Evolutionary conservation across 2,329 filamentous ascomycete species (phyloP).

Genomic region (Zopfia rhizophila): DNA sequence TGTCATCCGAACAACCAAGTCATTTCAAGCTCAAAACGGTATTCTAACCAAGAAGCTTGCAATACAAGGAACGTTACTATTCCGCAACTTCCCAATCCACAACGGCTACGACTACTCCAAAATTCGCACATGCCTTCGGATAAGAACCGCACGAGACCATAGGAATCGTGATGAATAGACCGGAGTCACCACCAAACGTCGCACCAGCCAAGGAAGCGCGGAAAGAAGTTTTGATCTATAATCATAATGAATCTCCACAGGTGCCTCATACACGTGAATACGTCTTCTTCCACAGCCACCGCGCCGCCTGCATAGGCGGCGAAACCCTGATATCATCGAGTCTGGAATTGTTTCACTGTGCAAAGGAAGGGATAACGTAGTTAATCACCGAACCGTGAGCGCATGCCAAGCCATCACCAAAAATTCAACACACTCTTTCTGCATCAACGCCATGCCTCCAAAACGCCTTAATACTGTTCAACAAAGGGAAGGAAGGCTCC

Average conservation of each 20-base stretch:
- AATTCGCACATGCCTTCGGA: constrained; percentile 62
- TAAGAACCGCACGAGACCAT: constrained; percentile 62
- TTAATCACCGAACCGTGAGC: constrained; percentile 56
- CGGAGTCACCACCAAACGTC: constrained; percentile 56
- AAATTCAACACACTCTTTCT: no score
- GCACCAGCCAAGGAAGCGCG: constrained; percentile 62
- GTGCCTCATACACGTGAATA: constrained; percentile 64
- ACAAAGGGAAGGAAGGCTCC: no score
- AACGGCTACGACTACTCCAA: constrained; percentile 59
- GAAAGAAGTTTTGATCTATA: constrained; percentile 61
- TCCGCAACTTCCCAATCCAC: constrained; percentile 59
- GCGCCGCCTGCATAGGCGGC: constrained; percentile 47
- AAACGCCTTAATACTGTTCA: no score
- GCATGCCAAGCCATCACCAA: constrained; percentile 60
- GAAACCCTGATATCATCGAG: constrained; percentile 62
- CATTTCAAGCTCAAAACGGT: constrained; percentile 1
- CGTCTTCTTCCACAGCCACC: constrained; percentile 61
- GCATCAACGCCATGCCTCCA: no score
- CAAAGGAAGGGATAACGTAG: constrained; percentile 58
- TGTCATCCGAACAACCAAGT: background rate
- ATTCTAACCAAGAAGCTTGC: constrained; percentile 41
- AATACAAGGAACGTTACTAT: constrained; percentile 59
- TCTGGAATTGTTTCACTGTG: constrained; percentile 58
- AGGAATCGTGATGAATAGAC: constrained; percentile 61
- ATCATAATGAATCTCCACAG: constrained; percentile 63